phyloP scores from a whole-genome alignment of 2,329 filamentous ascomycete species.

The Nemania serpens region DNA sequence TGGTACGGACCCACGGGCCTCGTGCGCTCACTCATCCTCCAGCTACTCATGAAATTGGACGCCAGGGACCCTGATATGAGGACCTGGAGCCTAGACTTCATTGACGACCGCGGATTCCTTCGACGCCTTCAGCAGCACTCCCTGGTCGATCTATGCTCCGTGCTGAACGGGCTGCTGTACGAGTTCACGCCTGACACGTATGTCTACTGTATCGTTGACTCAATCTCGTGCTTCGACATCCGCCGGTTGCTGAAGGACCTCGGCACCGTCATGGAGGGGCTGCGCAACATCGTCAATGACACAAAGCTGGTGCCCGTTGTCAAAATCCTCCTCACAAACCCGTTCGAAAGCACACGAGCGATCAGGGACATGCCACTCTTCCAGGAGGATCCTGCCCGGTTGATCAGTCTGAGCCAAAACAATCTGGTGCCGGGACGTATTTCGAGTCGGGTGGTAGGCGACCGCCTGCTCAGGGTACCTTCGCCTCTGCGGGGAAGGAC shows the following conservation, averaged over 20 bases:
- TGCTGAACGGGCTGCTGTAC: neutral
- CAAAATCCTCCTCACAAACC: neutral
- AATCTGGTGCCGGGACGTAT: neutral
- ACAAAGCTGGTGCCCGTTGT: neutral
- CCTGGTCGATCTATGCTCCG: neutral
- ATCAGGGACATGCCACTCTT: neutral
- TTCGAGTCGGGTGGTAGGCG: neutral
- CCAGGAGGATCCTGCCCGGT: neutral
- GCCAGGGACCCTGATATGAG: neutral
- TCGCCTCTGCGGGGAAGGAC: neutral
- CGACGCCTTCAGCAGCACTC: neutral
- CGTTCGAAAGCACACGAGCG: neutral
- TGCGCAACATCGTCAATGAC: neutral
- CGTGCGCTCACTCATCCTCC: neutral
- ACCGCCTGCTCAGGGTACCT: neutral
- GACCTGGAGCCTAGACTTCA: slow-evolving; percentile 1
- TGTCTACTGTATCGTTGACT: neutral
- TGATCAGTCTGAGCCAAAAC: neutral
- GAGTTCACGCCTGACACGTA: neutral
- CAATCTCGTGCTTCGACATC: neutral
- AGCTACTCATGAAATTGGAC: neutral
- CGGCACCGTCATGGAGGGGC: neutral
- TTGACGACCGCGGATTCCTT: neutral
- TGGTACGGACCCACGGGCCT: neutral
- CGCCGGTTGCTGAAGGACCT: neutral